phyloP scores from a whole-genome alignment of 2,329 filamentous ascomycete species.

The Alternaria gaisen region DNA sequence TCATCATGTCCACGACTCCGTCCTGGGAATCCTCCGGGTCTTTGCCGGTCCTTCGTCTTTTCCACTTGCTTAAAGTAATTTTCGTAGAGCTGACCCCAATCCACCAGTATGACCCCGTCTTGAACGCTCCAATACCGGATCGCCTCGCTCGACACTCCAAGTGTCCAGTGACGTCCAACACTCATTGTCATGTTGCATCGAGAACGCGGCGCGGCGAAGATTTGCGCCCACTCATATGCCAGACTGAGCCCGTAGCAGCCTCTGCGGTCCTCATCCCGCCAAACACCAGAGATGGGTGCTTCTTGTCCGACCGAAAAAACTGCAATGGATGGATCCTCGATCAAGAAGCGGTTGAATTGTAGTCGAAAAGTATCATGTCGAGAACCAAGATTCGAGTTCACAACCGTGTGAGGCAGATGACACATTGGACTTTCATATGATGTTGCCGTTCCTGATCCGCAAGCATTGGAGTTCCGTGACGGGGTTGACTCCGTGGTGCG shows the following conservation, averaged over 20 bases:
- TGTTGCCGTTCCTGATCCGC: neutral
- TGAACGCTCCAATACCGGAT: conserved; percentile 18
- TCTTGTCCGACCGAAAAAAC: conserved; percentile 19
- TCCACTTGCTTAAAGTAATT: conserved; percentile 13
- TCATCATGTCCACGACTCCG: neutral
- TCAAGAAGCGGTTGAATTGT: conserved; percentile 18
- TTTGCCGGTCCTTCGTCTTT: conserved; percentile 4
- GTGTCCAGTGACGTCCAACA: conserved; percentile 17
- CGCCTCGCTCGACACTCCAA: conserved; percentile 6
- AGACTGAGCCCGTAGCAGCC: neutral
- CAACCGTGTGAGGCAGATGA: conserved; percentile 18
- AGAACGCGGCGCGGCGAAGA: neutral
- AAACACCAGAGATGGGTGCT: conserved; percentile 9
- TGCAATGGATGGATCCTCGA: conserved; percentile 19
- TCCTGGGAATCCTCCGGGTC: neutral
- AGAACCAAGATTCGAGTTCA: conserved; percentile 17
- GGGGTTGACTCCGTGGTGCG: neutral
- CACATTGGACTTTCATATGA: neutral
- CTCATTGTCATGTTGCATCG: conserved; percentile 12
- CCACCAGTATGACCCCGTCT: conserved; percentile 12
- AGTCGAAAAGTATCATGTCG: conserved; percentile 7
- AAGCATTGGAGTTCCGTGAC: conserved; percentile 4
- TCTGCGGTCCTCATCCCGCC: conserved; percentile 1
- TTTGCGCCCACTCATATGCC: conserved; percentile 4
- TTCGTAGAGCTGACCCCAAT: conserved; percentile 18